These are phyloP conservation scores for Tolypocladium sp. DNA, from an alignment of 2,329 filamentous ascomycete genomes.

Conservation along the genomic window DNA sequence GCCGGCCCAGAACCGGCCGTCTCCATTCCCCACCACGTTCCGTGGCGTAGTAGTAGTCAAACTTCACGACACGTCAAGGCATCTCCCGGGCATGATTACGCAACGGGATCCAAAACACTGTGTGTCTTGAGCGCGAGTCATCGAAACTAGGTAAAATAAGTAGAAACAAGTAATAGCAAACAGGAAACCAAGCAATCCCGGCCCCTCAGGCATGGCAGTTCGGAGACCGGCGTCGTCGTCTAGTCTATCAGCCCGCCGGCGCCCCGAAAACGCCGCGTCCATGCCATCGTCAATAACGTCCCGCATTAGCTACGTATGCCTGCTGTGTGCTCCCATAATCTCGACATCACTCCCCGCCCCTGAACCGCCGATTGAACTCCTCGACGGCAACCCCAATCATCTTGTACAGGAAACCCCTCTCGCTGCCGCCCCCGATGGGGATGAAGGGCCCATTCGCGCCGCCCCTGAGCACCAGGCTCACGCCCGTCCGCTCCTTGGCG, in stretches of 20 bases:
- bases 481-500: conserved; percentile 87
- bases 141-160: not conserved
- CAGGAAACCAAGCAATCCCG: not conserved
- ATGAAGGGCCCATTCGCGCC: conserved; percentile 93
- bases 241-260: not conserved
- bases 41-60: not conserved
- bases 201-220: not conserved
- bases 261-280: not conserved
- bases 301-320: not conserved
- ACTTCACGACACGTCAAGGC: not conserved
- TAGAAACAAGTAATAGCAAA: not conserved
- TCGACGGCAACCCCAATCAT: conserved; percentile 59
- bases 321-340: not conserved
- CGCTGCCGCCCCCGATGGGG: conserved; percentile 81
- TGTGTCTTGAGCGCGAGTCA: not conserved
- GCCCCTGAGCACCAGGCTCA: conserved; percentile 80
- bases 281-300: not conserved
- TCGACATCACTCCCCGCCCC: conserved; percentile 22
- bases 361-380: conserved; percentile 57
- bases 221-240: not conserved
- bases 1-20: not conserved
- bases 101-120: not conserved
- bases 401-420: conserved; percentile 52
- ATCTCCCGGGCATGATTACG: not conserved
- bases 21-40: not conserved